Evolutionary conservation across 331 rosid genomes (phyloP), one percentile per base, ranked within the genome.

Genomic region (Quercus tomentella): DNA sequence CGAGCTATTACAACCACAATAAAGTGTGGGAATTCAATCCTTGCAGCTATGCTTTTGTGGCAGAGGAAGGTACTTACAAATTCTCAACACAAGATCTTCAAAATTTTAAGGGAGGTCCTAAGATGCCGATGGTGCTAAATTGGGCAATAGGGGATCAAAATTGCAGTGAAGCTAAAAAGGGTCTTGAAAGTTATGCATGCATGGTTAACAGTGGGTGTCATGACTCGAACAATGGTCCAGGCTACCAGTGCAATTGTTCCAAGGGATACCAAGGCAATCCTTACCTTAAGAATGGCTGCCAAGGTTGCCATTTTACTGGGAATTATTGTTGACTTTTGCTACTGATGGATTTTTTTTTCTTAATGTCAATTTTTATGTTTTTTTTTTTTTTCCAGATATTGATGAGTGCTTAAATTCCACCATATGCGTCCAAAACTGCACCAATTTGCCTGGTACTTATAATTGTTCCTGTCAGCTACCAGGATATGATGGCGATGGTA

Each of bases 131-230:
- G 37, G 70, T 25, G 4, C 23, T 65, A 16, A 30, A 65, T 65
- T 65, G 70, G 45, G 70, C 41, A 30, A 56, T 82, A 35, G 73
- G 79, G 54, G 68, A 66, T 54, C 41, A 16, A 5, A 79, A 67
- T 0, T 79, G 88, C 67, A 10, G 23, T 15, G 41, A 78, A 57
- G 82, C 82, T 2, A 1, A 21, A 37, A 72, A 77, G 41, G 15
- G 22, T 3, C 7, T 0, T n/a, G 23, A 52, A 3, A 70, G 45
- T 14, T 85, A 73, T 57, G 86, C 82, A 10, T 85, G 88, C 75
- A 79, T 9, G 71, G 45, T 22, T 12, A 11, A 65, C 70, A 28
- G 70, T 30, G 16, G 5, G 2, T 65, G 70, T 65, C 14, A 23
- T 0, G 21, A 65, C 18, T 65, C 10, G 4, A 2, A 65, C 18